A percentile compares a stretch with the other conserved stretches of the same genome.
phyloP scores from a whole-genome alignment of 257 asterid genomes.

The Nicotiana attenuata region DNA sequence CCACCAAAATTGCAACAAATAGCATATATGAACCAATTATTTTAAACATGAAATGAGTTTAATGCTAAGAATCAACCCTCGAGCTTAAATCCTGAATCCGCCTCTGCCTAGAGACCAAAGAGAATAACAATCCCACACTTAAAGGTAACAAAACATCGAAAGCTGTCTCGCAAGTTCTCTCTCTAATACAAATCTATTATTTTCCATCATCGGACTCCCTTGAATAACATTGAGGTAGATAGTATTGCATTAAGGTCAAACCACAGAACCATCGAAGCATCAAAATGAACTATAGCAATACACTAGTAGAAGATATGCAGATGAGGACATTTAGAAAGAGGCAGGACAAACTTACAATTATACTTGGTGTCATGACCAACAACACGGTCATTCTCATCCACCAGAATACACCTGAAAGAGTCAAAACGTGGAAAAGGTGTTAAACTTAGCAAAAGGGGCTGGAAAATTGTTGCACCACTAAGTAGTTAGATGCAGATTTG shows the following conservation, averaged over 20 bases:
- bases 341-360: conserved; percentile 56
- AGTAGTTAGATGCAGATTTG: not conserved
- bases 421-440: not conserved
- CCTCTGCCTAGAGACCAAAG: not conserved
- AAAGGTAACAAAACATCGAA: not conserved
- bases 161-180: not conserved
- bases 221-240: not conserved
- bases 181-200: not conserved
- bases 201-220: not conserved
- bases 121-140: not conserved
- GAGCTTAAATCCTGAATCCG: no score
- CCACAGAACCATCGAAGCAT: not conserved
- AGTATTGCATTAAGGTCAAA: not conserved
- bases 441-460: not conserved
- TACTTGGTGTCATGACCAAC: conserved; percentile 90
- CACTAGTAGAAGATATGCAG: not conserved
- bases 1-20: no score
- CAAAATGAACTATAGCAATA: not conserved
- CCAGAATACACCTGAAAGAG: conserved; percentile 82
- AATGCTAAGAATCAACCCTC: no score
- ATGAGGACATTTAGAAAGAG: not conserved
- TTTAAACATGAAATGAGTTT: no score
- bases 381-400: conserved; percentile 80
- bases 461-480: not conserved
- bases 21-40: no score